Conservation (phyloP, 495 filamentous ascomycete genomes). For the Aspergillus avenaceus region DNA sequence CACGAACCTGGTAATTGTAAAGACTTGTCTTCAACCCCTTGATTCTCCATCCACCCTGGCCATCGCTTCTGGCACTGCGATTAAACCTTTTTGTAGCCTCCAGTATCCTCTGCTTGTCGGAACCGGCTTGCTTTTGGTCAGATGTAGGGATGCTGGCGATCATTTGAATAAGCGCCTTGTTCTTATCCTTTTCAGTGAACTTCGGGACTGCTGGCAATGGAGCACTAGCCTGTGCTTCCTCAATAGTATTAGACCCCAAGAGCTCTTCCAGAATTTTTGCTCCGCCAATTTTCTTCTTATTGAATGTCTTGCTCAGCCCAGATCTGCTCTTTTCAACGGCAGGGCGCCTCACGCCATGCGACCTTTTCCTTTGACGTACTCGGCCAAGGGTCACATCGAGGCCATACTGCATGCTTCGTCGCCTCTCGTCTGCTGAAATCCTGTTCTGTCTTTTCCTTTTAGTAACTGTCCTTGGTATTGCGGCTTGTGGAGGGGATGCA, state of each 20-base stretch:
- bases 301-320: conserved; percentile 1
- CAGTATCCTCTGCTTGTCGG: conserved; percentile 14
- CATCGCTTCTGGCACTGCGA: conserved; percentile 28
- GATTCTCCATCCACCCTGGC: conserved; percentile 40
- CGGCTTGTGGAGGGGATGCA: background rate
- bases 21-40: conserved; percentile 44
- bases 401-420: conserved; percentile 12
- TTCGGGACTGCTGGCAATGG: conserved; percentile 1
- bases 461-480: background rate
- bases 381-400: conserved; percentile 5
- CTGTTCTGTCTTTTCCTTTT: conserved; percentile 5
- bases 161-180: conserved; percentile 18
- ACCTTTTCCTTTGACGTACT: background rate
- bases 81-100: conserved; percentile 39
- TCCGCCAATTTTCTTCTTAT: background rate
- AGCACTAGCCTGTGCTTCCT: conserved; percentile 17
- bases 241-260: conserved; percentile 9
- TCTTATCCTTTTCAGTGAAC: conserved; percentile 9
- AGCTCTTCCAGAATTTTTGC: conserved; percentile 1
- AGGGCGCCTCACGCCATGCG: background rate
- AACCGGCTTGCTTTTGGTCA: conserved; percentile 7
- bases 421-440: conserved; percentile 9
- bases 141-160: conserved; percentile 16
- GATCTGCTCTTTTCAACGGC: background rate
- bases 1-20: conserved; percentile 45